These are phyloP conservation scores for Venturia pyrina DNA, from an alignment of 2,329 filamentous ascomycete species.

Conservation along the genomic window DNA sequence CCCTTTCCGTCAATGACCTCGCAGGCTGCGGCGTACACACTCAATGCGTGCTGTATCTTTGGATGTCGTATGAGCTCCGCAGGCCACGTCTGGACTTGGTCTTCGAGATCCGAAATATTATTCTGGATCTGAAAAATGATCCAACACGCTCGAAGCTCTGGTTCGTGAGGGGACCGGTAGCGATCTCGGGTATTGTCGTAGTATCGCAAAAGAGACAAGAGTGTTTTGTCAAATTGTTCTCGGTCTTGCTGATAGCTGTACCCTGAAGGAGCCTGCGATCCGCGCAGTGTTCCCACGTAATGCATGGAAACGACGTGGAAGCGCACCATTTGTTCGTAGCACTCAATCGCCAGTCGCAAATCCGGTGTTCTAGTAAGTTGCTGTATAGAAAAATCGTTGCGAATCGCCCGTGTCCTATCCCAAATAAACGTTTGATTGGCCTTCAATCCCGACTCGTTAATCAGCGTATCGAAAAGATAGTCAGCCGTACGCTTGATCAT, in stretches of 20 bases:
- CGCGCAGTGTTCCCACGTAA: conserved; percentile 37
- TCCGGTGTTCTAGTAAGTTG: conserved; percentile 47
- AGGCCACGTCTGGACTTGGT: conserved; percentile 48
- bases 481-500: conserved; percentile 29
- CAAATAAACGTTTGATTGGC: conserved; percentile 43
- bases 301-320: conserved; percentile 55
- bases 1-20: conserved; percentile 43
- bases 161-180: conserved; percentile 45
- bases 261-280: conserved; percentile 33
- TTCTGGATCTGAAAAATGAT: conserved; percentile 47
- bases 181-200: conserved; percentile 43
- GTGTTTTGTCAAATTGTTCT: conserved; percentile 54
- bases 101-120: conserved; percentile 42
- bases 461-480: conserved; percentile 36
- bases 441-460: conserved; percentile 20
- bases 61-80: conserved; percentile 38
- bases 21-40: conserved; percentile 45
- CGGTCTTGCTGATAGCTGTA: conserved; percentile 51
- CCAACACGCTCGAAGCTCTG: conserved; percentile 55
- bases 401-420: conserved; percentile 54
- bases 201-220: conserved; percentile 51
- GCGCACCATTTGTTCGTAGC: conserved; percentile 52
- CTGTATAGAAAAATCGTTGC: conserved; percentile 56
- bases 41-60: conserved; percentile 46
- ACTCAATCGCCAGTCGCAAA: conserved; percentile 47